A percentile compares a stretch with the other conserved stretches of the same genome.
These are phyloP conservation scores for Rossbeevera mucosa DNA, from an alignment of 768 basidiomycete genomes.

Conservation along the genomic window DNA sequence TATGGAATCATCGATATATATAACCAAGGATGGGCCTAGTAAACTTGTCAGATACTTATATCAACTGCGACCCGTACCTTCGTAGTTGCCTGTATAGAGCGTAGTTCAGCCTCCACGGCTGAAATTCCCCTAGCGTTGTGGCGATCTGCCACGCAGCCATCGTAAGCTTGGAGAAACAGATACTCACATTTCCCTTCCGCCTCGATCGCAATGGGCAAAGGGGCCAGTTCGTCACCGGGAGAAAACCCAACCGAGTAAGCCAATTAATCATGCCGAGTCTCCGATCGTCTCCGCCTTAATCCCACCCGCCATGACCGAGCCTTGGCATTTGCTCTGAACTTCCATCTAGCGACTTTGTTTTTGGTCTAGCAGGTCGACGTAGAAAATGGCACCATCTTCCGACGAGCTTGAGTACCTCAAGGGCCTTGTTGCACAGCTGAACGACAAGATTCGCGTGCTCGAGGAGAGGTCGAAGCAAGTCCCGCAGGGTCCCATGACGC, in stretches of 20 bases:
- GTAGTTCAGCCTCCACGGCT: not conserved
- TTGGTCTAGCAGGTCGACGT: not conserved
- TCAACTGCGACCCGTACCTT: not conserved
- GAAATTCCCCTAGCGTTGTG: not conserved
- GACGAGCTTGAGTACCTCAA: slow-evolving; percentile 96
- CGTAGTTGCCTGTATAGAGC: not conserved
- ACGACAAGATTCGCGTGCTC: slow-evolving; percentile 78
- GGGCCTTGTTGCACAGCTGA: slow-evolving; percentile 81
- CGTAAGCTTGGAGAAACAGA: not conserved
- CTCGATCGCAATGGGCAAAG: not conserved
- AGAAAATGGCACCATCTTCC: slow-evolving; percentile 49
- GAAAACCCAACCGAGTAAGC: not conserved
- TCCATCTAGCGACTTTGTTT: not conserved
- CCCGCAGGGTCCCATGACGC: slow-evolving; percentile 44
- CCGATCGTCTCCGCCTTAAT: slow-evolving; percentile 24
- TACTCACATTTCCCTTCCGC: not conserved
- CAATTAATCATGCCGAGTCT: slow-evolving; percentile 3
- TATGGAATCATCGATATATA: not conserved
- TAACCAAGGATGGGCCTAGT: not conserved
- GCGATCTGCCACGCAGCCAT: not conserved
- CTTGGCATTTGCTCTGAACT: not conserved
- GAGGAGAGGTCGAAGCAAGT: slow-evolving; percentile 63
- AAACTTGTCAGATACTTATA: not conserved
- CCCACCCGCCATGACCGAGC: slow-evolving; percentile 1
- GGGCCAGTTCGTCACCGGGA: not conserved